A percentile compares a stretch with the other conserved stretches of the same genome.
Conservation (phyloP, 306 rosid genomes). For the Medicago lupulina region DNA sequence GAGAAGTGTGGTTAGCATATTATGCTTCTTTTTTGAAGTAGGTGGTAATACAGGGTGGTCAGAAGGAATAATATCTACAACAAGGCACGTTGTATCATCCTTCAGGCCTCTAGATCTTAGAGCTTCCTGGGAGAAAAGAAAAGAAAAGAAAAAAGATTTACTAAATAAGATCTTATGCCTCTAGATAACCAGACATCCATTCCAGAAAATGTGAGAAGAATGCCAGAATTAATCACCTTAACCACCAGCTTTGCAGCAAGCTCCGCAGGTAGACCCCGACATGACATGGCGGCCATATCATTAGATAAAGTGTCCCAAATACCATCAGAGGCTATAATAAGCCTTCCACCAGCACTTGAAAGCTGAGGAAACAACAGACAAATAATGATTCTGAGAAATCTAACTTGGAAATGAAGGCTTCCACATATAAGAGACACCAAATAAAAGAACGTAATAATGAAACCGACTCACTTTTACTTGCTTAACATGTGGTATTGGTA, state of each 20-base stretch:
- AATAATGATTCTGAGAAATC: conserved; percentile 34
- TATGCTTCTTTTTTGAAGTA: conserved; percentile 77
- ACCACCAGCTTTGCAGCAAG: conserved; percentile 99
- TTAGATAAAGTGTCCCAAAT: conserved; percentile 97
- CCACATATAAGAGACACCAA: conserved; percentile 18
- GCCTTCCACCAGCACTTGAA: conserved; percentile 93
- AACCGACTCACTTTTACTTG: conserved; percentile 84
- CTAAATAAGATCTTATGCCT: too few species aligned
- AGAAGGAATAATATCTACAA: conserved; percentile 93
- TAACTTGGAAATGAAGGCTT: conserved; percentile 24
- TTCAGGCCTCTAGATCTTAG: conserved; percentile 94
- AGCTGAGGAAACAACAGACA: conserved; percentile 60
- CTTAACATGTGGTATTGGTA: conserved; percentile 97
- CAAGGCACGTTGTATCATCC: conserved; percentile 98
- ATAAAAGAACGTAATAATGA: conserved; percentile 22
- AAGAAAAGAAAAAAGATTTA: conserved; percentile 26
- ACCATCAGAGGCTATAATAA: conserved; percentile 98
- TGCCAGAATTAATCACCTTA: conserved; percentile 61
- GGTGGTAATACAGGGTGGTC: conserved; percentile 75
- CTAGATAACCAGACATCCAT: conserved; percentile 29
- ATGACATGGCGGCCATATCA: conserved; percentile 83
- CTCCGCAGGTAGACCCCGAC: conserved; percentile 96
- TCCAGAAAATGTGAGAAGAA: conserved; percentile 17
- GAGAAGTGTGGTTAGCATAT: conserved; percentile 64
- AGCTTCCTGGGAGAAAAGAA: conserved; percentile 72